Conservation (phyloP, 345 rosid species). For the Erodium maritimum region DNA sequence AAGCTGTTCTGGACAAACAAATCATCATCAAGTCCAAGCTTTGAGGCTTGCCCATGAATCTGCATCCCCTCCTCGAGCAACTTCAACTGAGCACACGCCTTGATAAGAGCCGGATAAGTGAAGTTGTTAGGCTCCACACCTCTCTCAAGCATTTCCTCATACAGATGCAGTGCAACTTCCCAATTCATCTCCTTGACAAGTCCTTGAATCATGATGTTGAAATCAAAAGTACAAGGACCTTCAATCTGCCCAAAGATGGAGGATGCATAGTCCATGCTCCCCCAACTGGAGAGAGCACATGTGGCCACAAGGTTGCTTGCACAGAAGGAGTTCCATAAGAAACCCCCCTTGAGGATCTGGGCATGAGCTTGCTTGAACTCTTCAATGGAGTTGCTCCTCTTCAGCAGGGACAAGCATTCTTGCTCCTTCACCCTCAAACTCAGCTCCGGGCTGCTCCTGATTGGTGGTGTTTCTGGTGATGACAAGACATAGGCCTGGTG, state of each 20-base stretch:
- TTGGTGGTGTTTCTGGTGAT: slow-evolving; percentile 15
- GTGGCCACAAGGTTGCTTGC: slow-evolving; percentile 28
- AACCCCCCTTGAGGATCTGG: slow-evolving; percentile 32
- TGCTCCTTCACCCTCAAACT: slow-evolving; percentile 37
- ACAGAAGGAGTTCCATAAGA: slow-evolving; percentile 21
- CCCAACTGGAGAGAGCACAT: slow-evolving; percentile 31
- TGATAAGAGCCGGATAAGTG: slow-evolving; percentile 27
- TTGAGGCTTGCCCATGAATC: slow-evolving; percentile 22
- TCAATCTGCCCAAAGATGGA: slow-evolving; percentile 22
- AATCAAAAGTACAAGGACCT: slow-evolving; percentile 26
- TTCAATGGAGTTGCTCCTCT: slow-evolving; percentile 36
- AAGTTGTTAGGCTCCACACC: slow-evolving; percentile 27
- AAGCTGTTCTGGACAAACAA: slow-evolving; percentile 27
- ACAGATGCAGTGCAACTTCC: slow-evolving; percentile 19
- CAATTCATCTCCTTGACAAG: slow-evolving; percentile 11
- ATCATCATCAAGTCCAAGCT: slow-evolving; percentile 22
- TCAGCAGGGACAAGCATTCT: slow-evolving; percentile 42
- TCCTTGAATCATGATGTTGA: slow-evolving; percentile 26
- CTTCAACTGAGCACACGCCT: slow-evolving; percentile 23
- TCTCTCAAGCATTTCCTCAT: slow-evolving; percentile 24
- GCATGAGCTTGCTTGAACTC: slow-evolving; percentile 50
- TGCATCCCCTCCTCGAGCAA: slow-evolving; percentile 26
- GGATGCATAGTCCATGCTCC: slow-evolving; percentile 33
- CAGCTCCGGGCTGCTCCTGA: slow-evolving; percentile 10
- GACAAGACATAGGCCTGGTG: slow-evolving; percentile 15